Evolutionary conservation across 352 stramenopile genomes (phyloP).

Genomic region (Globisporangium middletonii): DNA sequence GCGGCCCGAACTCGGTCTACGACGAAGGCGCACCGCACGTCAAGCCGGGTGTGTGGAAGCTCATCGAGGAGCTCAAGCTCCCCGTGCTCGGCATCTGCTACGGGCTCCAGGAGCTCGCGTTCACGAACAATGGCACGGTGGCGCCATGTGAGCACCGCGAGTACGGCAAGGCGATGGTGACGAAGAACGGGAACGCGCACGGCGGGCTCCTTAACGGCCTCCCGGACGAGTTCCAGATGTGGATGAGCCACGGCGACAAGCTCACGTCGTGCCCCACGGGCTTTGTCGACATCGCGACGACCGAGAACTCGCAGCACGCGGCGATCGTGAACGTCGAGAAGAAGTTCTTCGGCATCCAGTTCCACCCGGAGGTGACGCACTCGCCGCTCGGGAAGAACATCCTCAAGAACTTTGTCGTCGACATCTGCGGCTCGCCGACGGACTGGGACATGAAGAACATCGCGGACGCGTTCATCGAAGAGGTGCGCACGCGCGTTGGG

Average conservation of each 20-base stretch:
- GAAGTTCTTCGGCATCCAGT: constrained; percentile 97
- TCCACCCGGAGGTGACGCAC: constrained; percentile 97
- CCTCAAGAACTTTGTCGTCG: constrained; percentile 97
- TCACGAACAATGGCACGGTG: constrained; percentile 95
- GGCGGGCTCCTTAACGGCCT: constrained; percentile 87
- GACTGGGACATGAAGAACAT: constrained; percentile 99
- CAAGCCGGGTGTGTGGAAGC: constrained; percentile 91
- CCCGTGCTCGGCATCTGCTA: constrained; percentile 99
- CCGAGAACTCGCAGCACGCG: constrained; percentile 89
- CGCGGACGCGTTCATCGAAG: constrained; percentile 83
- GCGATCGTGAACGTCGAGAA: constrained; percentile 93
- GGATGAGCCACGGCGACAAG: constrained; percentile 99
- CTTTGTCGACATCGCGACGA: constrained; percentile 86
- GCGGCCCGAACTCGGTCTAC: constrained; percentile 96
- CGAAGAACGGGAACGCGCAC: constrained; percentile 47
- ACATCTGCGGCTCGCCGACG: constrained; percentile 91
- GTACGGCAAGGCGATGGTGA: constrained; percentile 96
- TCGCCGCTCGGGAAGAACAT: constrained; percentile 93
- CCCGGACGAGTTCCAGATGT: constrained; percentile 95
- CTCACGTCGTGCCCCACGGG: constrained; percentile 91
- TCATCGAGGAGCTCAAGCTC: constrained; percentile 94
- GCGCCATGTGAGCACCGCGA: constrained; percentile 92
- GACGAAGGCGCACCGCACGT: constrained; percentile 95
- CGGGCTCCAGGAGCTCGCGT: constrained; percentile 92
- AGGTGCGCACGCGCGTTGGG: constrained; percentile 91